Evolutionary conservation across 345 rosid genomes (phyloP).

Genomic region (Boechera stricta): DNA sequence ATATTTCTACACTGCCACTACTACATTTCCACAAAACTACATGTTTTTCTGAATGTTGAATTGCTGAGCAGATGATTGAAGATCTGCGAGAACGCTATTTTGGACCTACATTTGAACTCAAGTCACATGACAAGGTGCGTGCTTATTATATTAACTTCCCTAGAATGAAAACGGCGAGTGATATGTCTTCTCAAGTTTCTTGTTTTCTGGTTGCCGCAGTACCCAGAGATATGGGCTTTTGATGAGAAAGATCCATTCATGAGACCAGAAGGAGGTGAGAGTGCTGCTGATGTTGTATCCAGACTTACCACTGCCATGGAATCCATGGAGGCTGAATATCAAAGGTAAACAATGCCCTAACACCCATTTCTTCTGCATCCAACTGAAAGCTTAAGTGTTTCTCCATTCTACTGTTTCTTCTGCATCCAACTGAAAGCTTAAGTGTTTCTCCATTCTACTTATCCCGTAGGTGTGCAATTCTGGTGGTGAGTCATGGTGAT

Average conservation of each 20-base stretch:
- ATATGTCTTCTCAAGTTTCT: conserved; percentile 6
- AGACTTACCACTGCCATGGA: conserved; percentile 68
- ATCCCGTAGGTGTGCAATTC: conserved; percentile 57
- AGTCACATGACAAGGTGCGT: conserved; percentile 81
- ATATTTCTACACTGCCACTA: background rate
- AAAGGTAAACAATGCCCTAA: conserved; percentile 54
- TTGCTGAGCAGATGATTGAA: conserved; percentile 60
- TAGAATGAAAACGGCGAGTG: background rate
- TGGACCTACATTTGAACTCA: conserved; percentile 84
- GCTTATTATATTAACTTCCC: background rate
- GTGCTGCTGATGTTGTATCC: conserved; percentile 78
- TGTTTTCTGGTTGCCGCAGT: conserved; percentile 48
- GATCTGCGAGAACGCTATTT: conserved; percentile 91
- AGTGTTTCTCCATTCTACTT: background rate
- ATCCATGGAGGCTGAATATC: conserved; percentile 67
- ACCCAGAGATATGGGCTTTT: conserved; percentile 80
- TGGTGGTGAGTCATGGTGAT: conserved; percentile 93
- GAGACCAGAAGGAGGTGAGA: conserved; percentile 83
- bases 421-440: background rate
- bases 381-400: background rate
- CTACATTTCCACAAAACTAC: background rate
- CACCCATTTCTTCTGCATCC: conserved; percentile 29
- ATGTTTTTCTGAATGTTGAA: background rate
- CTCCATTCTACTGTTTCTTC: conserved; percentile 9
- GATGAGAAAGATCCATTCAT: conserved; percentile 83